Evolutionary conservation across 106 monocot genomes (phyloP).

Genomic region (Xerophyta viscosa): DNA sequence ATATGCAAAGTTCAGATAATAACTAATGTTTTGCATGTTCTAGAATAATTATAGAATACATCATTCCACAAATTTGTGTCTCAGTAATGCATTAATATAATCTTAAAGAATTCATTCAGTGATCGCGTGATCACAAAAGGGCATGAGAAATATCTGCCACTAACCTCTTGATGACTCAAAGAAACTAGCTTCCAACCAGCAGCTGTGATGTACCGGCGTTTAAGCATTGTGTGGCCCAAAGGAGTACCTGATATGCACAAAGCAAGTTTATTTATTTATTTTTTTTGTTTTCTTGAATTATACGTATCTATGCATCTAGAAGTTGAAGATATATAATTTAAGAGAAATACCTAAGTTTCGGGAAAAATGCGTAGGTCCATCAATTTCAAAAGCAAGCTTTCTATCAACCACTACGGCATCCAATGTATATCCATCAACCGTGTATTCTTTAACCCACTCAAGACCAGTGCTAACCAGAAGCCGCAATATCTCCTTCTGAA

Average conservation of each 20-base stretch:
- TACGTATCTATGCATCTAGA: background rate
- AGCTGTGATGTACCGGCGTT: slow-evolving; percentile 73
- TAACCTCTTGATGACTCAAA: slow-evolving; percentile 76
- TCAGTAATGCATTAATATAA: no score
- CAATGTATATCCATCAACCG: slow-evolving; percentile 79
- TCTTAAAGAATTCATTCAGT: no score
- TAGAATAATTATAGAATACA: no score
- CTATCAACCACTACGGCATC: slow-evolving; percentile 70
- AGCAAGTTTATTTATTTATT: no score
- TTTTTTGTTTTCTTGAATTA: no score
- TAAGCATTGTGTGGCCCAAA: slow-evolving; percentile 82
- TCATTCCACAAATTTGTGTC: no score
- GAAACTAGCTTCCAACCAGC: slow-evolving; percentile 90
- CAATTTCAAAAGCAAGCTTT: slow-evolving; percentile 95
- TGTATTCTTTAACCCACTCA: slow-evolving; percentile 78
- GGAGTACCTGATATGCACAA: slow-evolving; percentile 77
- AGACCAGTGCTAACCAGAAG: slow-evolving; percentile 83
- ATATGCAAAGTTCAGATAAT: no score
- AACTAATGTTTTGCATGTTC: no score
- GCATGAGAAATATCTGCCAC: no score
- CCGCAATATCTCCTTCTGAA: slow-evolving; percentile 91
- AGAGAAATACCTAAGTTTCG: slow-evolving; percentile 62
- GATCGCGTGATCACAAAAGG: no score
- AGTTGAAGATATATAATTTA: background rate
- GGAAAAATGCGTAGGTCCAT: slow-evolving; percentile 94